Conservation (phyloP, 2,329 filamentous ascomycete species). For the Exophiala calicioides region DNA sequence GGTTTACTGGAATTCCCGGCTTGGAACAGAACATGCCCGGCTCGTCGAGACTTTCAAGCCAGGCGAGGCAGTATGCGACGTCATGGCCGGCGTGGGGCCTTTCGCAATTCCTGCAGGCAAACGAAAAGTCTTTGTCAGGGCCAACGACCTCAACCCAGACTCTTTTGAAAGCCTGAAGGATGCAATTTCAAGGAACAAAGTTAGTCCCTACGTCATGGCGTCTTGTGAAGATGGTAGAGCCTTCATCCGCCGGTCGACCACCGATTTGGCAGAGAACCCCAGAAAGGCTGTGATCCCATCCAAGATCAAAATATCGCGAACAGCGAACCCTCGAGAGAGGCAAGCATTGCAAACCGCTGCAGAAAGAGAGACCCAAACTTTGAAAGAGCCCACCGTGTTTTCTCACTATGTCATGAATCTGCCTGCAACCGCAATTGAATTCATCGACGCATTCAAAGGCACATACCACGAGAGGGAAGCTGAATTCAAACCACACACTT, state of each 20-base stretch:
- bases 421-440: slow-evolving; percentile 83
- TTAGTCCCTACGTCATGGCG: slow-evolving; percentile 69
- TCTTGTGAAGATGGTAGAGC: slow-evolving; percentile 79
- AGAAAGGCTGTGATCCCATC: slow-evolving; percentile 55
- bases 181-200: slow-evolving; percentile 77
- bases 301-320: slow-evolving; percentile 40
- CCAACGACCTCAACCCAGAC: slow-evolving; percentile 94
- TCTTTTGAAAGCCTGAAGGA: slow-evolving; percentile 72
- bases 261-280: slow-evolving; percentile 52
- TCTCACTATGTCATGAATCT: slow-evolving; percentile 99
- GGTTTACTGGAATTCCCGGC: slow-evolving; percentile 96
- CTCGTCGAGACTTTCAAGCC: slow-evolving; percentile 74
- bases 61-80: slow-evolving; percentile 88
- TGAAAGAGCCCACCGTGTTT: slow-evolving; percentile 69
- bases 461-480: slow-evolving; percentile 72
- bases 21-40: slow-evolving; percentile 85
- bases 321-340: slow-evolving; percentile 34
- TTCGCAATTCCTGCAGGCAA: slow-evolving; percentile 91
- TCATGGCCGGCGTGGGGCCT: slow-evolving; percentile 96
- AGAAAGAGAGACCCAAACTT: slow-evolving; percentile 32
- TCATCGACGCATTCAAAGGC: slow-evolving; percentile 75
- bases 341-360: slow-evolving; percentile 24
- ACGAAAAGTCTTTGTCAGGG: slow-evolving; percentile 89
- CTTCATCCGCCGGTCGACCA: slow-evolving; percentile 74
- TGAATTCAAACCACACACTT: slow-evolving; percentile 64